A percentile compares a stretch with the other conserved stretches of the same genome.
phyloP scores from a whole-genome alignment of 495 filamentous ascomycete genomes.

The Penicillium malachiteum region DNA sequence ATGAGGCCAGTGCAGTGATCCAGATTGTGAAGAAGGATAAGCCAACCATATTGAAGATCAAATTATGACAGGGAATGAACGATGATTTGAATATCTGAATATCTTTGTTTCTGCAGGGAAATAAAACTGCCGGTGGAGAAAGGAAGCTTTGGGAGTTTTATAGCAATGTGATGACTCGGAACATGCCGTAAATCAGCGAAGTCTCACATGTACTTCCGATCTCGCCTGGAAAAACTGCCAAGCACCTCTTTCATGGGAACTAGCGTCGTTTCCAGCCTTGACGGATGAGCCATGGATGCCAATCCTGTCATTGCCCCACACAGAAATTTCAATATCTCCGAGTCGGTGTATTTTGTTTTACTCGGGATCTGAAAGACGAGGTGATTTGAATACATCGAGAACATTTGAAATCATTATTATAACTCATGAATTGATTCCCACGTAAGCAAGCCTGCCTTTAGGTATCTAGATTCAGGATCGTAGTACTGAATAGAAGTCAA shows the following conservation, averaged over 20 bases:
- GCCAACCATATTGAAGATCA: neutral
- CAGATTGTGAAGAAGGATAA: neutral
- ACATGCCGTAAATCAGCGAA: neutral
- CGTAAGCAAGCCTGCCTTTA: too few species aligned
- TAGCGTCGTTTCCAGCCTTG: neutral
- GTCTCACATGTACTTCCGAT: neutral
- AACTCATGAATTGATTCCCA: too few species aligned
- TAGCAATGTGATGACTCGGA: neutral
- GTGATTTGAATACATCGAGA: too few species aligned
- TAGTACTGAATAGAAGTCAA: too few species aligned
- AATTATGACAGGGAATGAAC: too few species aligned
- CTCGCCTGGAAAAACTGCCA: neutral
- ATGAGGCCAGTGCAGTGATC: slow-evolving; percentile 10
- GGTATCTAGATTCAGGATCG: too few species aligned
- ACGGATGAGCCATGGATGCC: neutral
- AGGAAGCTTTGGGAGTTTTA: neutral
- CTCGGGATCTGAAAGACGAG: too few species aligned
- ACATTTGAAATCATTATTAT: too few species aligned
- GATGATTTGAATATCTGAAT: too few species aligned
- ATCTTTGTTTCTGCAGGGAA: neutral
- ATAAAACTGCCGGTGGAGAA: neutral
- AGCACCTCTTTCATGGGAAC: neutral
- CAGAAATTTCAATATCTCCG: neutral
- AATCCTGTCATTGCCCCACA: slow-evolving; percentile 2
- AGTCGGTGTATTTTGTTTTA: too few species aligned